phyloP scores from a whole-genome alignment of 129 eudicot species.

The Flaveria bidentis region DNA sequence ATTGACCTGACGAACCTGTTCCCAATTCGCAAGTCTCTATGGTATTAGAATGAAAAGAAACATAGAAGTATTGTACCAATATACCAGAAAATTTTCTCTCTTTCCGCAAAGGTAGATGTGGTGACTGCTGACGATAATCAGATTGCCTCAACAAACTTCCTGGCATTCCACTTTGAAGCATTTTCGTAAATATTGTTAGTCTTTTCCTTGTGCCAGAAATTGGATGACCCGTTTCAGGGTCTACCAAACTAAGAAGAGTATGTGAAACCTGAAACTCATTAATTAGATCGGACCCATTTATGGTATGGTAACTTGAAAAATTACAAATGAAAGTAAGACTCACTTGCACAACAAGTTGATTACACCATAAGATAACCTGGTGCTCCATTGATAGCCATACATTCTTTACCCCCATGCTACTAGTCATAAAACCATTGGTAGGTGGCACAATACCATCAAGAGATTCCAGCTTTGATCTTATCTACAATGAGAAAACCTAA shows the following conservation, averaged over 20 bases:
- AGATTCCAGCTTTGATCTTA: conserved; percentile 85
- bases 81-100: conserved; percentile 55
- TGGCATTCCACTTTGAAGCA: conserved; percentile 85
- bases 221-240: conserved; percentile 69
- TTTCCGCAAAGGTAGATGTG: conserved; percentile 36
- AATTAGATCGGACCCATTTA: conserved; percentile 32
- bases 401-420: conserved; percentile 80
- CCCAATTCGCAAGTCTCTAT: not conserved
- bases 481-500: conserved; percentile 47
- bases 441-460: conserved; percentile 93
- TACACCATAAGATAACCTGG: conserved; percentile 98
- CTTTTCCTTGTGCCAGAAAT: conserved; percentile 54
- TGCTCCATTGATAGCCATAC: conserved; percentile 99
- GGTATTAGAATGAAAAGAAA: not conserved
- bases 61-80: conserved; percentile 1
- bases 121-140: conserved; percentile 33
- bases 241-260: conserved; percentile 88
- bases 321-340: conserved; percentile 32
- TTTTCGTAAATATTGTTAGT: conserved; percentile 66
- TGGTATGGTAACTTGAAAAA: conserved; percentile 11
- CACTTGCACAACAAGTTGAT: conserved; percentile 95
- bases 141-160: conserved; percentile 47
- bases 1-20: not conserved
- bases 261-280: conserved; percentile 76
- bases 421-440: conserved; percentile 84